Evolutionary conservation across 805 yeast genomes (phyloP), one percentile per base, ranked within the genome.

Genomic region (Cyberlindnera meyerae): DNA sequence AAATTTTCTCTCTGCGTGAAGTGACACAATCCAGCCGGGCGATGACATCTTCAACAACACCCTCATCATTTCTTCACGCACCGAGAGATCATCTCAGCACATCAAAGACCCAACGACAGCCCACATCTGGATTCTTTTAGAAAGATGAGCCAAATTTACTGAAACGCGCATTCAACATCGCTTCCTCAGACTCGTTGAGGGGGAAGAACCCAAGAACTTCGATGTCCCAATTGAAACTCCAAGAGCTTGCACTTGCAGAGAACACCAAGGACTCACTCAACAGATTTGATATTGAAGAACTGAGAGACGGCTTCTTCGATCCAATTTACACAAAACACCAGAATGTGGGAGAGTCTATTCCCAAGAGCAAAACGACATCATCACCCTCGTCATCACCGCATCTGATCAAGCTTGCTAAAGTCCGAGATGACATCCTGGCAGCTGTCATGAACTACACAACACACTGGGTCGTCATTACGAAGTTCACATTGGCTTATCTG

Each of bases 241-340:
- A 52, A 11, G 49, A 52, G 17, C 45, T 63, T 16, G 51, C 55
- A 2, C 42, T 46, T 8, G 24, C 27, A 6, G 24, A 27, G 6
- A 20, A 27, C 1, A 21, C 33, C 6, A 51, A 50, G 2, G 49
- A 53, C 8, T 44, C 50, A 5, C 49, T 63, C 39, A 60, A 62
- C 15, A 48, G 57, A n/a, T 43, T 66, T 24, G 62, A 54, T 1
- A 35, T 70, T n/a, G 69, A 67, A 36, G 77, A 71, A 44, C 45
- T 66, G 18, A 57, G 77, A 45, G 67, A 66, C 34, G 75, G 75
- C 8, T 71, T 65, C 47, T 71, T 71, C 41, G 75, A 71, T 45
- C 67, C 76, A 2, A 54, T 61, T 1, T 71, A 59, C 40, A 52
- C 60, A 6, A 61, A 61, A 18, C 60, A 60, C 13, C n/a, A 15